Evolutionary conservation across 2,329 filamentous ascomycete species (phyloP), one percentile per base, ranked within the genome.

Genomic region (Colletotrichum noveboracense): DNA sequence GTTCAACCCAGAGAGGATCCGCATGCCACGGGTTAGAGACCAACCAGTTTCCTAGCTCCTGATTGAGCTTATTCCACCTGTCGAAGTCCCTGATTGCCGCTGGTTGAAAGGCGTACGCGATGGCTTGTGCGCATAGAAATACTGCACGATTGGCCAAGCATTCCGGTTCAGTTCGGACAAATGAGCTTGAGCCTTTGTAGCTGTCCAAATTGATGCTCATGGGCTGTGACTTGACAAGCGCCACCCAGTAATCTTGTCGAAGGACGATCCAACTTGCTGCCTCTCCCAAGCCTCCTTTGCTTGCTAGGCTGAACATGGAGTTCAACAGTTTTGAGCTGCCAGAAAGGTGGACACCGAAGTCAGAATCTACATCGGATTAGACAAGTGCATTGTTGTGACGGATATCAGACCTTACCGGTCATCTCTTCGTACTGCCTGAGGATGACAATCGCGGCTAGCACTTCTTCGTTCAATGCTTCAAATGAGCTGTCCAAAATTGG

Each of bases 201-300:
- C 81, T 82, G 5, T 81, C 82, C 58, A 87, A 76, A 13, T 83
- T 81, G 28, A 85, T 83, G 16, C 83, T 80, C 62, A 87, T 43
- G 73, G 64, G 85, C 73, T 74, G 82, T 43, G 86, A 86, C 75
- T 84, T 84, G 12, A 84, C 82, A 62, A 87, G 82, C 1, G 86
- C 86, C 26, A 88, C 85, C 74, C 88, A 87, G 8, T 89, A 83
- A 77, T 89, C 87, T 78, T 89, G 88, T 14, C 88, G 83, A 32
- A 88, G 81, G 9, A 87, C 87, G 6, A 89, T 84, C 84, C 88
- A 88, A 77, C 86, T 87, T 1, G 85, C 83, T 8, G 86, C 86
- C 68, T 86, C 84, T 3, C 85, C 84, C n/a, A 88, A 81, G 0
- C 85, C 82, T 7, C 81, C 81, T 18, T 81, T 78, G 52, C 77